Evolutionary conservation across 371 early-diverging fungal species (phyloP).

Genomic region (Mucor mucedo): DNA sequence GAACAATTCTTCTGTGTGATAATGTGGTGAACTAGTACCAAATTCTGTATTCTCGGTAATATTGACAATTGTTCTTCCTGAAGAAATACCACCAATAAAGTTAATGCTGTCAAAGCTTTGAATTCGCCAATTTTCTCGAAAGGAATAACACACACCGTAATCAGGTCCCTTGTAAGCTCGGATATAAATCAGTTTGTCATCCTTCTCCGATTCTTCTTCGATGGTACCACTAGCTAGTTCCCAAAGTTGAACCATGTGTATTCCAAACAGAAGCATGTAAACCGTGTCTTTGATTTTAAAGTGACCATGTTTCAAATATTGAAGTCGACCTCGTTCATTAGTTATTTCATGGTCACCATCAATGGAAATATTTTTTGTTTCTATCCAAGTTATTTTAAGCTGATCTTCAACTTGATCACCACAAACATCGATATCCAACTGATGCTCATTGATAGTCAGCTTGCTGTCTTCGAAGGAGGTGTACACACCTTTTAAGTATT

Average conservation of each 20-base stretch:
- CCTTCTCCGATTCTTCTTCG: neutral
- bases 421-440: neutral
- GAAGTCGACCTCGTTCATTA: neutral
- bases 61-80: neutral
- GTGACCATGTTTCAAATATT: neutral
- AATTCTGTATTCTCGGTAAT: neutral
- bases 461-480: neutral
- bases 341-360: no score
- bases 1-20: conserved; percentile 16
- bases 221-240: neutral
- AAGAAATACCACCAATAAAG: neutral
- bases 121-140: conserved; percentile 5
- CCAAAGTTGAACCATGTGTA: conserved; percentile 7
- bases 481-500: neutral
- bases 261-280: conserved; percentile 15
- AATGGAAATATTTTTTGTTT: neutral
- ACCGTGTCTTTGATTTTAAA: neutral
- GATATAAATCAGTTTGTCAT: conserved; percentile 14
- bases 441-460: neutral
- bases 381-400: neutral
- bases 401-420: no score
- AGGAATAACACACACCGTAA: conserved; percentile 3
- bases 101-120: neutral
- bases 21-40: neutral
- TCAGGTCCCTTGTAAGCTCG: conserved; percentile 11